Evolutionary conservation across 192 early-diverging fungal genomes (phyloP).

Genomic region (Pecoramyces ruminantium): DNA sequence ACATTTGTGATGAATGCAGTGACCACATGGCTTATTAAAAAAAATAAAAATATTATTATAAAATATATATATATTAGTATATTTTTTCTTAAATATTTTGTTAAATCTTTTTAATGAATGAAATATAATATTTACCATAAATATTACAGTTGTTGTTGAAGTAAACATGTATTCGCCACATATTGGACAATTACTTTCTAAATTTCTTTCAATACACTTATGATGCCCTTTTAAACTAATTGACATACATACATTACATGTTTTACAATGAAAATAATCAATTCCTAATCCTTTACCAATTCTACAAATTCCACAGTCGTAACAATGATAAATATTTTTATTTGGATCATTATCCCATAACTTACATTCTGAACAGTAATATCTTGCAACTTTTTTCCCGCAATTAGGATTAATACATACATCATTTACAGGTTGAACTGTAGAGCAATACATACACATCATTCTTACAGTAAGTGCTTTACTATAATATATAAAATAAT

Average conservation of each 20-base stretch:
- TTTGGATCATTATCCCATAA: constrained; percentile 73
- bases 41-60: neutral
- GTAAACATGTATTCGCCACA: constrained; percentile 93
- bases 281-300: constrained; percentile 57
- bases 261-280: constrained; percentile 83
- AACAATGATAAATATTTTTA: constrained; percentile 85
- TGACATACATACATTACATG: constrained; percentile 82
- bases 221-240: constrained; percentile 58
- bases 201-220: constrained; percentile 75
- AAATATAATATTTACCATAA: constrained; percentile 37
- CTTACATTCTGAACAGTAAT: constrained; percentile 81
- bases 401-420: constrained; percentile 49
- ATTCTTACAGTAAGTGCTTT: constrained; percentile 55
- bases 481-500: neutral
- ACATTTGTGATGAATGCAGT: constrained; percentile 81
- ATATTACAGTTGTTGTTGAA: constrained; percentile 58
- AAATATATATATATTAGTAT: neutral
- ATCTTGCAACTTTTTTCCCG: constrained; percentile 36
- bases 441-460: constrained; percentile 84
- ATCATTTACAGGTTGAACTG: constrained; percentile 60
- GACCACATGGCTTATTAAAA: constrained; percentile 77
- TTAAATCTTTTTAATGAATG: neutral
- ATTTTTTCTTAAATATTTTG: neutral
- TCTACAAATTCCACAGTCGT: constrained; percentile 82
- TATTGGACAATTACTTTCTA: constrained; percentile 88